Base-by-base conservation (phyloP, 108 stramenopile species). In the Cyclotella cryptica region DNA sequence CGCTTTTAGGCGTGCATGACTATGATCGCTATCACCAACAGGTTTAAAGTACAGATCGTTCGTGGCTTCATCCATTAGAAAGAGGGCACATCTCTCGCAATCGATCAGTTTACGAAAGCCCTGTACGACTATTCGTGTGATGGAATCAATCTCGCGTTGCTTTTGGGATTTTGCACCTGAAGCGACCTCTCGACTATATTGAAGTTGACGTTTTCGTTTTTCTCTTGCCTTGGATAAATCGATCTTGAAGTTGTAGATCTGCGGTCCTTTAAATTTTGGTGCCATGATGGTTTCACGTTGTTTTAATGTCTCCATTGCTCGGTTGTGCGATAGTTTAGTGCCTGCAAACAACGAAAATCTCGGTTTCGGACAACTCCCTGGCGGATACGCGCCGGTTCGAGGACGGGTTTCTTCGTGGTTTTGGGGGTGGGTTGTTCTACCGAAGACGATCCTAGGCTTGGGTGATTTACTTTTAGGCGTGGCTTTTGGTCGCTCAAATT, bases 41-140 rank as follows among this genome's bases (percentile, higher is more conserved):
- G 85, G 85, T 70, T 86, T 86, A 64, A 86, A 86, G 63, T 76
- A 86, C 14, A 86, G 74, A 43, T 86, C 80, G 35, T 86, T 73
- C 3, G 45, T 78, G n/a, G 46, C 64, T 17, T 71, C 60, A 75
- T 86, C 85, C 66, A 72, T 76, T 15, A 86, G 61, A 52, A 86
- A 86, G 19, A 86, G 66, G 10, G 85, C 85, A 39, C 85, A 86
- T 28, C 85, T 29, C 52, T 86, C 85, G 42, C 73, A 74, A 41
- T 54, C 70, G 28, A 86, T 83, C 26, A 86, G 59, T 28, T 79
- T 83, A 4, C 79, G 62, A 43, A 86, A 86, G 43, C 74, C 49
- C 53, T 79, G 78, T 15, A 86, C 85, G 27, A 86, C 85, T 9
- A 83, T 66, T 47, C 85, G 62, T 24, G 82, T 79, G 41, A 86